Base-by-base conservation (phyloP, 768 basidiomycete genomes). In the Hortiboletus campestris region DNA sequence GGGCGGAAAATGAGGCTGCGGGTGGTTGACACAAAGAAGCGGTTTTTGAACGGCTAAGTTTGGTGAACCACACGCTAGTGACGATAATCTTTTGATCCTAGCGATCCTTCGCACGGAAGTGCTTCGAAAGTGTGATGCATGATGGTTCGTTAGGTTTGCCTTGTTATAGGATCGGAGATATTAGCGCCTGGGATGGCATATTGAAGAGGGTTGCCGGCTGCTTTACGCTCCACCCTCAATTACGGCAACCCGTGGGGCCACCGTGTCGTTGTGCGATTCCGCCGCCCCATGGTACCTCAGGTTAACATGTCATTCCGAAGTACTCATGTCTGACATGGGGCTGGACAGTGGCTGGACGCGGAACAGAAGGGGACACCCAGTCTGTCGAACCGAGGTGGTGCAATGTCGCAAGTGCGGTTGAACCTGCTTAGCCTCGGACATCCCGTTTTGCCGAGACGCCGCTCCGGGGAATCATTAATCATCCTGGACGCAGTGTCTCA, bases 1-100 rank as follows among this genome's bases (percentile, higher is more conserved):
- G 42, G 16, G 34, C 22, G 6, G 20, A 44, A 19, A 48, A 47
- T n/a, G 31, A 9, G 39, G 47, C 17, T 45, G 42, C 10, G 17
- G 34, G 31, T 36, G 50, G 31, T 29, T 35, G 46, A 45, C 16
- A 39, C 29, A 36, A 43, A 25, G 16, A 38, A 7, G 55, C 53
- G 67, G 65, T 29, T n/a, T 58, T 67, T 69, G 51, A 48, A 58
- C 55, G 67, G 57, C 43, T 17, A 50, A 49, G 41, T 14, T 40
- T 35, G 43, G 51, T 14, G 48, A 50, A 22, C 45, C 20, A 42
- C 29, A 47, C 38, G 36, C 36, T 16, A 8, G 35, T 17, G 36
- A 61, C 39, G 45, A 49, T 44, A 47, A 53, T 47, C 35, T 46
- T 55, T 55, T 61, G 56, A 54, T 51, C 36, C 53, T 63, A 55